Percentiles rank a stretch among this genome's conserved stretches.
Conservation (phyloP, 23 red algal genomes). For the Chondrus crispus region DNA sequence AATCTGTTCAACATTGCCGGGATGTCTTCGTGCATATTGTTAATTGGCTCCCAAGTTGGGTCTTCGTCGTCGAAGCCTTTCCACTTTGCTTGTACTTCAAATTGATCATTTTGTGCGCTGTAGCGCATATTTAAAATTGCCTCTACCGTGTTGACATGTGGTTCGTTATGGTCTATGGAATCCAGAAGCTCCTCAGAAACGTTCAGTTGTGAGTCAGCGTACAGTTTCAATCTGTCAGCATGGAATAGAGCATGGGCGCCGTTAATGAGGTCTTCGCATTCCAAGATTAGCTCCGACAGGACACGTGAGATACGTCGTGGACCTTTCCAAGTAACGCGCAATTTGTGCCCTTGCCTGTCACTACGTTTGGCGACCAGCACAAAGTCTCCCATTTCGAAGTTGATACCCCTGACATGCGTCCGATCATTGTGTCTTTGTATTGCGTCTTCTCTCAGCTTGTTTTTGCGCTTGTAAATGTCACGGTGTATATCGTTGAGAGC, state of each 20-base stretch:
- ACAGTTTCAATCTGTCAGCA: background rate
- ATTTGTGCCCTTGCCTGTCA: background rate
- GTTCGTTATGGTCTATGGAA: background rate
- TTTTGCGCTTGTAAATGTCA: background rate
- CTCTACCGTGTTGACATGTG: background rate
- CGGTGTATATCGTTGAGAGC: slow-evolving; percentile 3
- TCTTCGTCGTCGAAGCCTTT: background rate
- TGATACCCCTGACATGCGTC: background rate
- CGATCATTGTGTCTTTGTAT: slow-evolving; percentile 1
- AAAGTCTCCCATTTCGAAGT: background rate
- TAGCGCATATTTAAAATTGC: background rate
- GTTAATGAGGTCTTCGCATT: background rate
- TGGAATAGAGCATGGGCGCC: background rate
- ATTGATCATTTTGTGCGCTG: background rate
- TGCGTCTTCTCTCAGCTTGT: background rate
- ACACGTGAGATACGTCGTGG: background rate
- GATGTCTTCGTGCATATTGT: background rate
- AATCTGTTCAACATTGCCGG: background rate
- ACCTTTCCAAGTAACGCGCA: background rate
- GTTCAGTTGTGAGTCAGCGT: background rate
- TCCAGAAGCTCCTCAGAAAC: background rate
- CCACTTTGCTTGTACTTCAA: background rate
- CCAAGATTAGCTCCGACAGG: background rate
- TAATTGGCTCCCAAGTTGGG: background rate
- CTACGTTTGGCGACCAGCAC: background rate